Base-by-base conservation (phyloP, 345 rosid genomes). In the Camelina neglecta region DNA sequence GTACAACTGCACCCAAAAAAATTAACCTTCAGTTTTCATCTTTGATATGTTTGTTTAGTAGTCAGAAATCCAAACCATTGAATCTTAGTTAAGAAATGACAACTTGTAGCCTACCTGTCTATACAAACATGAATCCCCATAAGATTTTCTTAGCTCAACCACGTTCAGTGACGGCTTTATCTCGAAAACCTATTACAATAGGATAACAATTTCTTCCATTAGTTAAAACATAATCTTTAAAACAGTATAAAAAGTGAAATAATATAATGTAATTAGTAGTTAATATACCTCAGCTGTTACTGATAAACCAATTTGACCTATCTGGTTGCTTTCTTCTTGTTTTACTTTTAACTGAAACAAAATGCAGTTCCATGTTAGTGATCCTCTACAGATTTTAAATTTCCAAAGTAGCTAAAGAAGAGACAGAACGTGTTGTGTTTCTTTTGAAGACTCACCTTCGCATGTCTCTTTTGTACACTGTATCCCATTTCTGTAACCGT, bases 101-200 rank as follows among this genome's bases (percentile, higher is more conserved):
- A 10, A 16, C 38, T 29, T 13, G 26, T 45, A 18, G n/a, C 26
- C 7, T 83, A 89, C 98, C 88, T 92, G 90, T 87, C 95, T 87
- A 81, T 94, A 94, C 33, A 71, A 80, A 13, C 76, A 39, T 65
- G 97, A 58, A 84, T 94, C 99, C 33, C 99, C 99, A 45, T 65
- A 79, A 8, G 92, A 85, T 88, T 94, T 94, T 77, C 89, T 83
- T 65, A 94, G 75, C 81, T 94, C 97, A 49, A 94, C 99, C 50
- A 94, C 96, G 63, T 83, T 80, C 58, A 94, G 77, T 39, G 91
- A 85, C 42, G 96, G 86, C 63, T 89, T 90, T 77, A 94, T 89
- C 84, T 92, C 96, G 76, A 90, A 84, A 29, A 92, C 92, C 98
- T 92, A 88, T 41, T 13, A 24, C 11, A 5, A 21, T 39, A 24